Evolutionary conservation across 2,329 filamentous ascomycete species (phyloP), one percentile per base, ranked within the genome.

Genomic region (Penicillium glabrum): DNA sequence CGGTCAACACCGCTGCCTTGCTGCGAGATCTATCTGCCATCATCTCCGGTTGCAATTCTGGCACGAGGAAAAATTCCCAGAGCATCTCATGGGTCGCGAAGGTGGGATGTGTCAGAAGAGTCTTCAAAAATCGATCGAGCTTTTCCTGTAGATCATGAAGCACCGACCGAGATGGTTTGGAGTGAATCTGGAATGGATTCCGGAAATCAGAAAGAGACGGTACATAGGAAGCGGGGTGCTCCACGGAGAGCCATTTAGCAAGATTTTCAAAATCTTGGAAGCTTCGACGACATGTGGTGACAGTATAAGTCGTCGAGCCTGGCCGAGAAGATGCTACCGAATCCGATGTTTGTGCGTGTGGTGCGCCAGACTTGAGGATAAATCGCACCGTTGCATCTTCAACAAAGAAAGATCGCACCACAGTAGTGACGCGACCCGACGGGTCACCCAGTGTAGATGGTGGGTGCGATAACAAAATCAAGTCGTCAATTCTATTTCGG

Each of bases 61-160:
- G 95, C 13, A 99, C 93, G 0, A 99, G 83, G 75, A 99, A 96
- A 77, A 99, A 99, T 68, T 99, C 95, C 96, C 95, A 99, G 2
- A 99, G 83, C 83, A 98, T 91, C 77, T 99, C 95, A 69, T 99
- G 96, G 0, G 91, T 96, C 0, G 91, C 85, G 70, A 99, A 97
- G 0, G 95, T 98, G 3, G 93, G 89, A 69, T 99, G 95, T 9
- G 85, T 82, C 26, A 99, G 82, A 61, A 99, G 83, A 19, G 92
- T 91, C 63, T 90, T 91, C 65, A 99, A 78, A 67, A 98, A 97
- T 64, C 86, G 89, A 74, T 99, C 91, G 21, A 96, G 86, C 16
- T 89, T 86, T 45, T 91, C 79, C 71, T 99, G 96, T 51, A 93
- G 89, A 66, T 98, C 92, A 61, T 92, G 89, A 39, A 99, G 79